Evolutionary conservation across 495 filamentous ascomycete species (phyloP).

Genomic region (Chaetomidium leptoderma): DNA sequence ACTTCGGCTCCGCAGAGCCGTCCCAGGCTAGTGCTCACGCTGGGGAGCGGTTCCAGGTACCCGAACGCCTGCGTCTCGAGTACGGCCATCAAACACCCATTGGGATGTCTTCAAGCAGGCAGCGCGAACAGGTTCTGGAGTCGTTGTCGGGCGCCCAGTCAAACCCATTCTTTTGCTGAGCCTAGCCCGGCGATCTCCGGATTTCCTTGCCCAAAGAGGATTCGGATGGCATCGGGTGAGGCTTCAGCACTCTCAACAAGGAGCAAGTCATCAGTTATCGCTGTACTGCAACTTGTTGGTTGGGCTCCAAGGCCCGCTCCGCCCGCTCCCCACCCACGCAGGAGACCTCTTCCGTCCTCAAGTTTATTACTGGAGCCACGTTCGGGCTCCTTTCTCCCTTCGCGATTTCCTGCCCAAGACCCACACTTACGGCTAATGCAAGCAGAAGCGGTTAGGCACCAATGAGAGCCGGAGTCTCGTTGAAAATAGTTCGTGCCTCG

Average conservation of each 20-base stretch:
- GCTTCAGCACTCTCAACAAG: conserved; percentile 12
- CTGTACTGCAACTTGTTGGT: conserved; percentile 24
- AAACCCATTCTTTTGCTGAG: conserved; percentile 10
- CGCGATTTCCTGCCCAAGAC: conserved; percentile 34
- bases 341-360: conserved; percentile 14
- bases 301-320: conserved; percentile 32
- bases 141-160: conserved; percentile 11
- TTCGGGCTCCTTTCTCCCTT: conserved; percentile 19
- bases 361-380: conserved; percentile 38
- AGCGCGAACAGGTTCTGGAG: neutral
- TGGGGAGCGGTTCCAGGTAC: conserved; percentile 14
- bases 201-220: conserved; percentile 29
- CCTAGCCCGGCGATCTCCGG: conserved; percentile 17
- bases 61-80: conserved; percentile 13
- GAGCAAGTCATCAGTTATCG: conserved; percentile 15
- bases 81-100: conserved; percentile 17
- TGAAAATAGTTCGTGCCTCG: neutral
- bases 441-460: conserved; percentile 18
- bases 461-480: conserved; percentile 15
- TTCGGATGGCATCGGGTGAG: conserved; percentile 5
- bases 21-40: conserved; percentile 13
- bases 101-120: conserved; percentile 12
- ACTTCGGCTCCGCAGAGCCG: conserved; percentile 19
- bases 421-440: conserved; percentile 31
- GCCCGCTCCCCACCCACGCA: conserved; percentile 19